Percentiles rank a stretch among this genome's conserved stretches.
Conservation (phyloP, 176 grass and related monocot genomes). For the Pontederia paniculata region DNA sequence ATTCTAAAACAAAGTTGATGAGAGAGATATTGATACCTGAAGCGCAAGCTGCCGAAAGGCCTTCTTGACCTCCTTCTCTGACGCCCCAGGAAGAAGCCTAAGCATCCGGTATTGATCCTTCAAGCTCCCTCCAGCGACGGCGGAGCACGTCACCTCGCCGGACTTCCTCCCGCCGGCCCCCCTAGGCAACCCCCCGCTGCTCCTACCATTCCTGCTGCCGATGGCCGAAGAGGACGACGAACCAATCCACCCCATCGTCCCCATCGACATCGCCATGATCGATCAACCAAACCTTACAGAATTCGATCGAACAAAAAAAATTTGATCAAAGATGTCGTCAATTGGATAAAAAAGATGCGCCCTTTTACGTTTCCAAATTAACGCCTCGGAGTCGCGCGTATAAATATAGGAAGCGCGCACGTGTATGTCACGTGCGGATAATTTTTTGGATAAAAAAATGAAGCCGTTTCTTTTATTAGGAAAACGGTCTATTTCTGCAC, state of each 20-base stretch:
- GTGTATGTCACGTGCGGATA: no score
- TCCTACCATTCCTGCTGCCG: background rate
- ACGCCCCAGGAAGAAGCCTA: conserved; percentile 22
- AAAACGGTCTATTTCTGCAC: no score
- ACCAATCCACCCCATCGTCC: conserved; percentile 8
- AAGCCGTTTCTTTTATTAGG: no score
- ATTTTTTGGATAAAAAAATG: no score
- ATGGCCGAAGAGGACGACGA: background rate
- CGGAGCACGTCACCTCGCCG: conserved; percentile 18
- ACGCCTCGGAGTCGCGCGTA: no score
- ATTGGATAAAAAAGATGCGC: no score
- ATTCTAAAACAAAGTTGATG: background rate
- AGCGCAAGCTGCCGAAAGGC: conserved; percentile 33
- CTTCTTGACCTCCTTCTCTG: conserved; percentile 27
- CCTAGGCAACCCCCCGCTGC: background rate
- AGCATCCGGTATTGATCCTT: conserved; percentile 23
- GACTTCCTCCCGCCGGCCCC: conserved; percentile 6
- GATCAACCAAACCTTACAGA: no score
- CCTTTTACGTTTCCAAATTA: no score
- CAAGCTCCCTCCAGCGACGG: conserved; percentile 2
- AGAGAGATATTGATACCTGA: conserved; percentile 8
- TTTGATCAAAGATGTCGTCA: no score
- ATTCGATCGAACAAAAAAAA: no score
- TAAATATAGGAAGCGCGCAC: no score
- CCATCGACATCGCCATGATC: conserved; percentile 22